A percentile compares a stretch with the other conserved stretches of the same genome.
These are phyloP conservation scores for Tetracentron sinense DNA, from an alignment of 164 flowering plant genomes.

Conservation along the genomic window DNA sequence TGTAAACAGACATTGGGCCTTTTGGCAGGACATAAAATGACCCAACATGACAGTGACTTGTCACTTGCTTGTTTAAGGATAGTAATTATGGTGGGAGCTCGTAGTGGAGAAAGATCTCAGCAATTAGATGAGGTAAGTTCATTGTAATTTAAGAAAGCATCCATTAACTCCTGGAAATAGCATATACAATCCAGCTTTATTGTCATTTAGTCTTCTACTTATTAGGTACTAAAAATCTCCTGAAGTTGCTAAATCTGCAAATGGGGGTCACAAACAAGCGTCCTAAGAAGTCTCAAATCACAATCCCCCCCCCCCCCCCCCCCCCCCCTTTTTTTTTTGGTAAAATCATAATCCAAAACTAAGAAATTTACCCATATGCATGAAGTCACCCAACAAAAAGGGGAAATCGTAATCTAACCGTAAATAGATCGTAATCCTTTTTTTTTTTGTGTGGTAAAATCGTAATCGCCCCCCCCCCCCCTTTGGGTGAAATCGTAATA, in stretches of 20 bases:
- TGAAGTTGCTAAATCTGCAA: conserved; percentile 33
- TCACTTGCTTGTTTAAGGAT: conserved; percentile 31
- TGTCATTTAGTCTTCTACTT: conserved; percentile 7
- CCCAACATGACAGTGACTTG: conserved; percentile 25
- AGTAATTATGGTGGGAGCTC: conserved; percentile 61
- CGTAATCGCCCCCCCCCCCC: too few relatives aligned
- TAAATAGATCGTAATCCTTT: too few relatives aligned
- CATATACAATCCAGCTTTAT: not conserved
- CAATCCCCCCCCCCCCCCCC: too few relatives aligned
- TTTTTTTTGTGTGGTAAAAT: too few relatives aligned
- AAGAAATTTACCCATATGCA: too few relatives aligned
- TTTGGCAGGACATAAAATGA: conserved; percentile 26
- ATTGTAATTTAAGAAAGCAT: conserved; percentile 1
- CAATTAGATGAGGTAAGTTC: conserved; percentile 58
- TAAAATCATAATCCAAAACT: too few relatives aligned
- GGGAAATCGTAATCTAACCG: too few relatives aligned
- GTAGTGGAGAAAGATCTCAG: conserved; percentile 90
- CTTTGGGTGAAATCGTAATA: too few relatives aligned
- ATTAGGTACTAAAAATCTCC: conserved; percentile 44
- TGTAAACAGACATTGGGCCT: too few relatives aligned
- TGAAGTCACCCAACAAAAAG: too few relatives aligned
- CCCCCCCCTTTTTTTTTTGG: too few relatives aligned
- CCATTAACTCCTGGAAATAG: not conserved
- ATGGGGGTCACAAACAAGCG: conserved; percentile 31
- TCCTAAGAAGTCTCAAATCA: too few relatives aligned